Conservation (phyloP, 495 filamentous ascomycete species). For the Friedmanniomyces simplex region DNA sequence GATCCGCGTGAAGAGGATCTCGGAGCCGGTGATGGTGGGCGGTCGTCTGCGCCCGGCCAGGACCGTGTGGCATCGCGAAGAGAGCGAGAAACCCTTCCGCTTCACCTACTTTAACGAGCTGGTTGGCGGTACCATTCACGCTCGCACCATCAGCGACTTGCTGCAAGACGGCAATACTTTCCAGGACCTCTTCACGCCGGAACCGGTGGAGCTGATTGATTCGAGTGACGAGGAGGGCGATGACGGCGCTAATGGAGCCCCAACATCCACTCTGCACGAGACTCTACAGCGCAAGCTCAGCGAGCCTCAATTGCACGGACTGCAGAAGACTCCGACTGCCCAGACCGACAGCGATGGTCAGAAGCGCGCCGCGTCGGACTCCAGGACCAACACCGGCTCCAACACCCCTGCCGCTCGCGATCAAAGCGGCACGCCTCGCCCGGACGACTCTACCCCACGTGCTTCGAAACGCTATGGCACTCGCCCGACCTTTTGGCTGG, state of each 20-base stretch:
- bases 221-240: conserved; percentile 30
- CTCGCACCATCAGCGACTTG: conserved; percentile 85
- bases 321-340: neutral
- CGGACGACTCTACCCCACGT: conserved; percentile 2
- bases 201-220: conserved; percentile 53
- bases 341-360: neutral
- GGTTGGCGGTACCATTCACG: conserved; percentile 86
- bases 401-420: conserved; percentile 8
- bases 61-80: conserved; percentile 68
- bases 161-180: conserved; percentile 76
- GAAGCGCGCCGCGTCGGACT: conserved; percentile 5
- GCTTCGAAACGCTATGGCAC: conserved; percentile 61
- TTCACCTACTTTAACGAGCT: conserved; percentile 99
- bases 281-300: neutral
- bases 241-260: conserved; percentile 1
- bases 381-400: conserved; percentile 3
- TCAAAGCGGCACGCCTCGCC: conserved; percentile 18
- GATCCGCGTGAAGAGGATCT: conserved; percentile 81
- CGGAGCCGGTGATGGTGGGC: conserved; percentile 82
- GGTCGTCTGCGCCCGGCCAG: conserved; percentile 78
- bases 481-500: conserved; percentile 90
- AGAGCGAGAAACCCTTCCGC: conserved; percentile 84
- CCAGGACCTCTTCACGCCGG: conserved; percentile 71
- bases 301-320: neutral
- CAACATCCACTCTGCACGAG: neutral